Percentiles rank a stretch among this genome's conserved stretches.
Conservation (phyloP, 345 rosid genomes). For the Brassica incana region DNA sequence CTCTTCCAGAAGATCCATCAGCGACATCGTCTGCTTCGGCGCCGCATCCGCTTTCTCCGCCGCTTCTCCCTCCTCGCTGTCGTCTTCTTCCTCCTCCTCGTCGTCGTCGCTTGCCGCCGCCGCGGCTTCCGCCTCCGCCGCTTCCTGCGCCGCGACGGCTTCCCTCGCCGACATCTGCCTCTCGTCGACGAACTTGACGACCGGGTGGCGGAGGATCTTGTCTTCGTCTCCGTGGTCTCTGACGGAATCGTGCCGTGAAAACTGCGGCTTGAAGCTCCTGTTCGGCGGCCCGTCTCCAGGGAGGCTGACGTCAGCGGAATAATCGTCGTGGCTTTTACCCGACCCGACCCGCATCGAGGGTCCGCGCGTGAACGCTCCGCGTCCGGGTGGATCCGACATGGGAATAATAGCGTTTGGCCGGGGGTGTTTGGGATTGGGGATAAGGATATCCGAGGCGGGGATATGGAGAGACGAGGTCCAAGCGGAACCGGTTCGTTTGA, state of each 20-base stretch:
- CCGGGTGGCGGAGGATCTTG: constrained; percentile 43
- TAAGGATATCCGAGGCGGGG: constrained; percentile 61
- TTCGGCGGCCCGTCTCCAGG: constrained; percentile 40
- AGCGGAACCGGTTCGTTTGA: constrained; percentile 65
- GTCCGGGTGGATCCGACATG: constrained; percentile 43
- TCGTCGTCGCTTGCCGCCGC: constrained; percentile 42
- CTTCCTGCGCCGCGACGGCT: constrained; percentile 78
- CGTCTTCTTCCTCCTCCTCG: neutral
- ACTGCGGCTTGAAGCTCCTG: constrained; percentile 50
- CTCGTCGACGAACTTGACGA: constrained; percentile 59
- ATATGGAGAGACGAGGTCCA: constrained; percentile 60
- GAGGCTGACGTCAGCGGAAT: constrained; percentile 22
- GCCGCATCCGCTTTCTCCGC: constrained; percentile 25
- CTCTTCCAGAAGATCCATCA: constrained; percentile 87
- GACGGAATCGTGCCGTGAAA: constrained; percentile 53
- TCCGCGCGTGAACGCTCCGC: constrained; percentile 54
- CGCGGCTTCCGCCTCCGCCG: constrained; percentile 55
- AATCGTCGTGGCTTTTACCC: constrained; percentile 39
- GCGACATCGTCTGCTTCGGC: constrained; percentile 64
- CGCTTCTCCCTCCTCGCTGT: constrained; percentile 18
- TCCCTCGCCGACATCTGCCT: constrained; percentile 78
- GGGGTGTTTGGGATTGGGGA: constrained; percentile 37
- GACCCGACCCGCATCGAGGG: constrained; percentile 48
- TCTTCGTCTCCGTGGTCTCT: constrained; percentile 44
- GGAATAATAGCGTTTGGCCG: constrained; percentile 6